Evolutionary conservation across 2,329 filamentous ascomycete species (phyloP), one percentile per base, ranked within the genome.

Genomic region (Beauveria scarabaeidicola): DNA sequence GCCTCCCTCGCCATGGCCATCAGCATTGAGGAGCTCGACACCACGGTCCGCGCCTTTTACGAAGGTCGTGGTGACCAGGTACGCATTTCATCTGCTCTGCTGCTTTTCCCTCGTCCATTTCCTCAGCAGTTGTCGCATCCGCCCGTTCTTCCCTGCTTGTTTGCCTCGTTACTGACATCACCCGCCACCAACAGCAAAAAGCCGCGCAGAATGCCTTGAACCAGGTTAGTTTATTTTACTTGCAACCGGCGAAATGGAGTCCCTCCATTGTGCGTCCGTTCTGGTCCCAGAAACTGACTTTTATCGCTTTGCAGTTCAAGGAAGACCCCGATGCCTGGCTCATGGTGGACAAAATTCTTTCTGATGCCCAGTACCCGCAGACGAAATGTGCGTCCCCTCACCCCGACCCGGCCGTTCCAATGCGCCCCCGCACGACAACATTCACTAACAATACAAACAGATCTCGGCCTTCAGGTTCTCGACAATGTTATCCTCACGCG

Each of bases 281-380:
- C 21, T 17, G 11, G 8, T 5, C 6, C 13, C 13, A 32, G 27
- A 21, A 17, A n/a, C 59, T 61, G 40, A 61, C 56, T 23, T 38
- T 52, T 21, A 29, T 46, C 6, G 11, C 9, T 50, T 23, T 43
- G 48, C 63, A 97, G 90, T 99, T 99, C 83, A 97, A 97, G 76
- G 94, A 97, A 79, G 96, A 97, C 70, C 92, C 93, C 61, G 94
- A 99, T 78, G 88, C 94, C 62, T 99, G 94, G 94, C 84, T 97
- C 66, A 85, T 97, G 73, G 94, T 97, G 69, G 94, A 97, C 73
- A 92, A 96, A 78, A 96, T 99, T 70, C 84, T 99, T 63, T 88
- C 93, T 75, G 89, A 96, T 74, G 90, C 94, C 64, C 88, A 88
- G 73, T 96, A 97, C 73, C 86, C 91, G 58, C 91, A 97, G 76